phyloP scores from a whole-genome alignment of 495 filamentous ascomycete genomes.

The Trichoderma virens region DNA sequence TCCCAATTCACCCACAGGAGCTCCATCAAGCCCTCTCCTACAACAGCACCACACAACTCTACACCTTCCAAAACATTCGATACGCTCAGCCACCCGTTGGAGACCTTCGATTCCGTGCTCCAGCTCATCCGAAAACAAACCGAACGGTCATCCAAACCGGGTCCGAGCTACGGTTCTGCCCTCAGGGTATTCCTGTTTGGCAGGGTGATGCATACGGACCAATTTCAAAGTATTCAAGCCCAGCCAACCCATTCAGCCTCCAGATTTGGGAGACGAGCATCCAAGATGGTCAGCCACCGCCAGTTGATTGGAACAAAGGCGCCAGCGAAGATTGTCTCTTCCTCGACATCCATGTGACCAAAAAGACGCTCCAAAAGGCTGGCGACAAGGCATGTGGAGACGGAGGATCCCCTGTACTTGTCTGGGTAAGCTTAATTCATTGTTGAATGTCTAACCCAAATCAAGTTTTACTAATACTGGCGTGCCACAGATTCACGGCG shows the following conservation, averaged over 20 bases:
- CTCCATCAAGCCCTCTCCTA: background rate
- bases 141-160: slow-evolving; percentile 41
- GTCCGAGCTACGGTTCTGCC: slow-evolving; percentile 33
- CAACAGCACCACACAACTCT: slow-evolving; percentile 14
- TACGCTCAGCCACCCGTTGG: slow-evolving; percentile 50
- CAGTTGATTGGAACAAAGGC: slow-evolving; percentile 15
- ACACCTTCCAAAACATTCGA: slow-evolving; percentile 49
- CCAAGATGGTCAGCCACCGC: background rate
- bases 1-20: background rate
- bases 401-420: slow-evolving; percentile 38
- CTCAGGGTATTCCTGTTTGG: slow-evolving; percentile 30
- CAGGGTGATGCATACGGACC: background rate
- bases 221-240: slow-evolving; percentile 12
- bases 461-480: background rate
- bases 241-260: slow-evolving; percentile 27
- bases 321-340: slow-evolving; percentile 45
- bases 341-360: slow-evolving; percentile 36
- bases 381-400: slow-evolving; percentile 10
- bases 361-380: slow-evolving; percentile 21
- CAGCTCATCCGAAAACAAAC: slow-evolving; percentile 38
- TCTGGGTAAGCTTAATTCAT: slow-evolving; percentile 21
- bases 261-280: slow-evolving; percentile 20
- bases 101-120: slow-evolving; percentile 47
- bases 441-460: background rate
- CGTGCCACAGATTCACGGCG: slow-evolving; percentile 44